Percentiles rank a stretch among this genome's conserved stretches.
These are phyloP conservation scores for Canariomyces notabilis DNA, from an alignment of 2,329 filamentous ascomycete genomes.

Conservation along the genomic window DNA sequence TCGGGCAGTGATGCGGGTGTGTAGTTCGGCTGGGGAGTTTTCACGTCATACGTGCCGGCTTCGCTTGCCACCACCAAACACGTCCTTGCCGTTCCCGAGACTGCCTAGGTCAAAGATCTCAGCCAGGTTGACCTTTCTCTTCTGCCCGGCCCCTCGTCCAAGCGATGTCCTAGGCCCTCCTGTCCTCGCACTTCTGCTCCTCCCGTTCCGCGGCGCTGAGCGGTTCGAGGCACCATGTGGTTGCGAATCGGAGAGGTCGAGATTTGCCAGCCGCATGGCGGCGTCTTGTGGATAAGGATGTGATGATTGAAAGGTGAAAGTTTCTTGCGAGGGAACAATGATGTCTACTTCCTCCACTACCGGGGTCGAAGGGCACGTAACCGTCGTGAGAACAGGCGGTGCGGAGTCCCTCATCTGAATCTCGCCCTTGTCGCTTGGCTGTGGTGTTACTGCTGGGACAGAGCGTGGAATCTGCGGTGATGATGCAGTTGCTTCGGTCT, in stretches of 20 bases:
- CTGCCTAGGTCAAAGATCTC: conserved; percentile 71
- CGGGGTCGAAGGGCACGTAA: conserved; percentile 22
- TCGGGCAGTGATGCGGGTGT: background rate
- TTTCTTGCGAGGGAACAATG: conserved; percentile 51
- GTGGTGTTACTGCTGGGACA: conserved; percentile 36
- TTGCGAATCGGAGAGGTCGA: conserved; percentile 52
- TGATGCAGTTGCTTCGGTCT: conserved; percentile 50
- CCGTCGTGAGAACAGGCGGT: conserved; percentile 21
- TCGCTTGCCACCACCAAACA: conserved; percentile 47
- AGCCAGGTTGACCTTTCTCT: conserved; percentile 66
- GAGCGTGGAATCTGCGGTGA: conserved; percentile 54
- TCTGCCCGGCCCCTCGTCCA: conserved; percentile 62
- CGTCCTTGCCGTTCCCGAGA: conserved; percentile 53
- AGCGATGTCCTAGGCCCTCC: conserved; percentile 34
- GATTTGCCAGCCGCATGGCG: conserved; percentile 57
- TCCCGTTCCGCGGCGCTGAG: conserved; percentile 27
- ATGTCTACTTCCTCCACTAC: conserved; percentile 32
- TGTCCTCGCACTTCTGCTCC: conserved; percentile 18
- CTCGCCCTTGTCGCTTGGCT: conserved; percentile 28
- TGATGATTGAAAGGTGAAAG: conserved; percentile 65
- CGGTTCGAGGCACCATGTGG: conserved; percentile 34
- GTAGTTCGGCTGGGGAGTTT: background rate
- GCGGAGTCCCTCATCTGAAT: conserved; percentile 35
- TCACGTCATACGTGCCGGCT: conserved; percentile 43
- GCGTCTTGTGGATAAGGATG: conserved; percentile 54